Evolutionary conservation across 352 stramenopile genomes (phyloP).

Genomic region (Globisporangium parvum): DNA sequence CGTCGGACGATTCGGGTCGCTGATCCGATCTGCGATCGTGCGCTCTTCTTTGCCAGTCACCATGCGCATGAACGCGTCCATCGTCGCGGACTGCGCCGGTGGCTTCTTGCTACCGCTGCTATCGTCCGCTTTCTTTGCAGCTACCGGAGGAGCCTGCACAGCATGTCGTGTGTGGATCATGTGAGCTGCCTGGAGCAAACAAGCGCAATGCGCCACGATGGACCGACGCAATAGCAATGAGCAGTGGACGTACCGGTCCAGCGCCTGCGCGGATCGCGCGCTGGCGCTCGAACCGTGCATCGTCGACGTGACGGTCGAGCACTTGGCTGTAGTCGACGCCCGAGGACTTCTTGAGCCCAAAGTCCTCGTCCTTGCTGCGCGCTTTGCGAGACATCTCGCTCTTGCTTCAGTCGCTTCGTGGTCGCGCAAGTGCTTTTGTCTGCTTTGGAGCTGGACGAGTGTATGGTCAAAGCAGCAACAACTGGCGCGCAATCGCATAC

Average conservation of each 20-base stretch:
- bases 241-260: slow-evolving; percentile 22
- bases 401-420: not conserved
- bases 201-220: too few relatives aligned
- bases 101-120: slow-evolving; percentile 13
- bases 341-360: slow-evolving; percentile 69
- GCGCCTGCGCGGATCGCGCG: slow-evolving; percentile 38
- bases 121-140: not conserved
- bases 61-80: slow-evolving; percentile 93
- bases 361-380: slow-evolving; percentile 36
- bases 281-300: slow-evolving; percentile 78
- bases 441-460: too few relatives aligned
- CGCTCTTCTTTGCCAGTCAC: slow-evolving; percentile 91
- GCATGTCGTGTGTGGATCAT: not conserved
- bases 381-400: slow-evolving; percentile 24
- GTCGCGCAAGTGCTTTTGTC: not conserved
- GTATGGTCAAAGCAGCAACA: too few relatives aligned
- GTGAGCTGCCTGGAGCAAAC: not conserved
- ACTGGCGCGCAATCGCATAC: too few relatives aligned
- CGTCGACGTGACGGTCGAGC: slow-evolving; percentile 75
- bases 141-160: slow-evolving; percentile 4
- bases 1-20: slow-evolving; percentile 90
- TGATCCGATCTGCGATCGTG: slow-evolving; percentile 92
- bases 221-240: too few relatives aligned
- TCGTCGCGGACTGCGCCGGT: slow-evolving; percentile 63
- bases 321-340: slow-evolving; percentile 83